Conservation (phyloP, 352 stramenopile species). For the Pythium oligandrum region DNA sequence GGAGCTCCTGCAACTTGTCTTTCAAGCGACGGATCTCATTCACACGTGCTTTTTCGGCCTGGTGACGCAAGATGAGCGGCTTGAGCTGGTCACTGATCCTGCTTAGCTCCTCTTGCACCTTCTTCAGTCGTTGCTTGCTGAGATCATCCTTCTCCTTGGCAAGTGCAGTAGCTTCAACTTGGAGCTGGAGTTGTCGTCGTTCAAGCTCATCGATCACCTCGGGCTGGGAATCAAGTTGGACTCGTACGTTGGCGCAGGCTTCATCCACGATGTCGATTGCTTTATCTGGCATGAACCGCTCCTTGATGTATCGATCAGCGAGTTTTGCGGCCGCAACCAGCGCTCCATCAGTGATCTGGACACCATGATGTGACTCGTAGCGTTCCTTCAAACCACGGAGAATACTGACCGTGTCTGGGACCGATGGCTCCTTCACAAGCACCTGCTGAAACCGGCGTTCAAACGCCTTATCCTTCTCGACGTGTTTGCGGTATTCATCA, state of each 20-base stretch:
- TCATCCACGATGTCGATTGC: conserved; percentile 96
- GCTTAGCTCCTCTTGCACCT: conserved; percentile 90
- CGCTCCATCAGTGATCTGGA: conserved; percentile 92
- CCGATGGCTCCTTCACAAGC: conserved; percentile 90
- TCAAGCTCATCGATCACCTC: conserved; percentile 97
- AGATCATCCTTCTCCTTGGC: conserved; percentile 92
- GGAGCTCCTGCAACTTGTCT: conserved; percentile 90
- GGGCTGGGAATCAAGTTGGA: conserved; percentile 93
- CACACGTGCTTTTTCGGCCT: conserved; percentile 89
- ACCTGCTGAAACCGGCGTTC: conserved; percentile 98
- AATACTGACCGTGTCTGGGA: conserved; percentile 95
- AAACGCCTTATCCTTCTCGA: conserved; percentile 98
- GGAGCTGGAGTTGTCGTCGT: conserved; percentile 91
- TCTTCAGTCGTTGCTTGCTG: conserved; percentile 88
- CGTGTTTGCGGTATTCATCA: conserved; percentile 97
- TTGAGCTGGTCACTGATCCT: conserved; percentile 89
- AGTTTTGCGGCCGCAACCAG: conserved; percentile 94
- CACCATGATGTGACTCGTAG: conserved; percentile 97
- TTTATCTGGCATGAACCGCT: conserved; percentile 92
- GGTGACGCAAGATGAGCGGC: conserved; percentile 87
- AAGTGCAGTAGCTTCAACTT: conserved; percentile 94
- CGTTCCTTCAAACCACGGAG: conserved; percentile 92
- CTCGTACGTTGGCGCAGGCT: conserved; percentile 85
- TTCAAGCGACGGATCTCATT: conserved; percentile 92
- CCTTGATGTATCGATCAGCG: conserved; percentile 91